Evolutionary conservation across 805 yeast species (phyloP), one percentile per base, ranked within the genome.

Genomic region (Pichia scutulata): DNA sequence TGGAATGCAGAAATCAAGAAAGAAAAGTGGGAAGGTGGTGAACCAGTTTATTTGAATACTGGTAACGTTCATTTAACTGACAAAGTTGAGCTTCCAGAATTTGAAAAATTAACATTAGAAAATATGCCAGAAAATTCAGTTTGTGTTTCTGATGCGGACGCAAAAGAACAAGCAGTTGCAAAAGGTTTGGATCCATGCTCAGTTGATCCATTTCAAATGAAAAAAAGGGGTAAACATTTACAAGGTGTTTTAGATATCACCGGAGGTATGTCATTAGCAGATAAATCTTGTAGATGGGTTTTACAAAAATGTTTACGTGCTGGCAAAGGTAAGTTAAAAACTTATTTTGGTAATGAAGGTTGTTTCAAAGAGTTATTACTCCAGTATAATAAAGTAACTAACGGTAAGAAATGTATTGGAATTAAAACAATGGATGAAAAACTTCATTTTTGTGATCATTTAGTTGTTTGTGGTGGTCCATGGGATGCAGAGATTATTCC

Each of bases 231-330:
- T 7, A 54, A 53, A 40, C 55, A 52, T 40, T 41, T 58, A 8
- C 56, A 59, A 43, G 66, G 64, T 40, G 54, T 62, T 21, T 47
- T 64, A 26, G 68, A 64, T 50, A 57, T 64, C 24, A 57, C 60
- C 21, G 65, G 67, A 21, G 67, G 71, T 12, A 56, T 64, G 54
- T 57, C 62, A 26, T 45, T 60, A 22, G 68, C 71, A 3, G 66
- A 63, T 44, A 67, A 64, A 51, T 58, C 62, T 22, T 65, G 68
- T 43, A 53, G 60, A 37, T 67, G 66, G 63, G 66, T 65, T 7
- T 41, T 62, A 14, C 55, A 60, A 33, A 46, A 60, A 23, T 57
- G 63, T 51, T 41, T 55, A 25, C 44, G 49, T 41, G 43, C 25
- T 16, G 62, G 62, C n/a, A 19, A 47, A 3, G 58, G 53, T 14